Base-by-base conservation (phyloP, 208 protist species). In the Trypanosoma boissoni region DNA sequence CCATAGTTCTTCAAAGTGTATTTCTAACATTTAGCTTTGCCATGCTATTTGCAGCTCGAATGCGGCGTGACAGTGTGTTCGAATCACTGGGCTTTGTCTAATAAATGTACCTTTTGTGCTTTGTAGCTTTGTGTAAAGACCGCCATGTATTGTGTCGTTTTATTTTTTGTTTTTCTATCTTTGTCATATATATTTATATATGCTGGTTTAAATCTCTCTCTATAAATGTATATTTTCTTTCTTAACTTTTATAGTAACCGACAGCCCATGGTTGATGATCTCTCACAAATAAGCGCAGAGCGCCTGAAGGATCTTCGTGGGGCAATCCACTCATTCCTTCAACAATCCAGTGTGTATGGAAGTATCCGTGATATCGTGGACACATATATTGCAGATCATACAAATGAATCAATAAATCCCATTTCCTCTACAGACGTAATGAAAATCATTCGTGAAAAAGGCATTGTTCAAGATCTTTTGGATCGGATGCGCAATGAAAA, bases 281-380 rank as follows among this genome's bases (percentile, higher is more conserved):
- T 52, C 32, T 58, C 39, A 42, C 26, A 59, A 44, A 32, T 83
- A n/a, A 57, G 54, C 24, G 9, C 53, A 29, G 81, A 85, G 45
- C 56, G 82, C 26, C 51, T 96, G 18, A 72, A 77, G 27, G 80
- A 88, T 23, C 80, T 97, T 58, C 83, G 80, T 49, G 61, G 50
- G 5, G 74, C 89, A 1, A 92, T 97, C 60, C 87, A 96, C 52
- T 39, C 66, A 8, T 93, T 95, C 59, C 56, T 97, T 24, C 71
- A 83, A 14, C 64, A 91, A 14, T 76, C 80, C 3, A 86, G 83
- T 70, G 89, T 96, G 4, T 97, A 95, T 56, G 69, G 78, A 48
- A 86, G 83, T 4, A 94, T 97, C 46, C 67, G 93, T 42, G 76
- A 92, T 41, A 90, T 97, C 46, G 72, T 97, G 1, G 80, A 94